Conservation (phyloP, 805 yeast species). For the Yamadazyma takamatsuzukensis region DNA sequence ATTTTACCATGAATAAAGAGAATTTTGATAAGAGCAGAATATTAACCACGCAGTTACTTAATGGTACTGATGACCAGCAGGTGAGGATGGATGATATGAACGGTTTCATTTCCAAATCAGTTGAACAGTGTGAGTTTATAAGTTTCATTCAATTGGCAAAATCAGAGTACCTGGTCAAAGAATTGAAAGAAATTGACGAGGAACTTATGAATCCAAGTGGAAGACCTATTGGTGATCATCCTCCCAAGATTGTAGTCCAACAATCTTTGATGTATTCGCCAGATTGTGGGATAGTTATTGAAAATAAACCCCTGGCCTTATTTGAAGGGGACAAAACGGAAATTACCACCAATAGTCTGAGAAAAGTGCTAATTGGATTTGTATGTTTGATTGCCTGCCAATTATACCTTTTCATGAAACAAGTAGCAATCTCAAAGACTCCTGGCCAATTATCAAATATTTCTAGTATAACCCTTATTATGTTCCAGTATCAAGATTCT, state of each 20-base stretch:
- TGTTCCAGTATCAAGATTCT: slow-evolving; percentile 72
- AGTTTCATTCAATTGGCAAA: slow-evolving; percentile 65
- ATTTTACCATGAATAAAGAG: slow-evolving; percentile 41
- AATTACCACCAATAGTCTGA: slow-evolving; percentile 35
- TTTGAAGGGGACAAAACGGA: slow-evolving; percentile 59
- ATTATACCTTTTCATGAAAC: slow-evolving; percentile 56
- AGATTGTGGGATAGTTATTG: slow-evolving; percentile 70
- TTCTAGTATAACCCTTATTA: slow-evolving; percentile 50
- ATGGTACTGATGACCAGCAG: slow-evolving; percentile 40
- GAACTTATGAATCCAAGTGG: slow-evolving; percentile 78
- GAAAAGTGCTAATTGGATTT: slow-evolving; percentile 41
- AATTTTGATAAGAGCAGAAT: slow-evolving; percentile 44
- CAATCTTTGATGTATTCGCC: slow-evolving; percentile 76
- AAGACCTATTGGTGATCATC: slow-evolving; percentile 51
- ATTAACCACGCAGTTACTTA: slow-evolving; percentile 41
- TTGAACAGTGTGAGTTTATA: slow-evolving; percentile 64
- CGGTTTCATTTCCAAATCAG: slow-evolving; percentile 25
- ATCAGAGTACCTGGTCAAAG: slow-evolving; percentile 49
- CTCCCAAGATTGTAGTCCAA: slow-evolving; percentile 56
- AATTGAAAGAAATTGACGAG: slow-evolving; percentile 60
- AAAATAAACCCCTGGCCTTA: slow-evolving; percentile 12
- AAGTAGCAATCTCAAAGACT: slow-evolving; percentile 67
- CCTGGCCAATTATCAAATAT: slow-evolving; percentile 78
- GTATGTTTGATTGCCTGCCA: slow-evolving; percentile 45
- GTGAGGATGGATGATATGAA: slow-evolving; percentile 37